Conservation (phyloP, 371 early-diverging fungal species). For the Zychaea mexicana region DNA sequence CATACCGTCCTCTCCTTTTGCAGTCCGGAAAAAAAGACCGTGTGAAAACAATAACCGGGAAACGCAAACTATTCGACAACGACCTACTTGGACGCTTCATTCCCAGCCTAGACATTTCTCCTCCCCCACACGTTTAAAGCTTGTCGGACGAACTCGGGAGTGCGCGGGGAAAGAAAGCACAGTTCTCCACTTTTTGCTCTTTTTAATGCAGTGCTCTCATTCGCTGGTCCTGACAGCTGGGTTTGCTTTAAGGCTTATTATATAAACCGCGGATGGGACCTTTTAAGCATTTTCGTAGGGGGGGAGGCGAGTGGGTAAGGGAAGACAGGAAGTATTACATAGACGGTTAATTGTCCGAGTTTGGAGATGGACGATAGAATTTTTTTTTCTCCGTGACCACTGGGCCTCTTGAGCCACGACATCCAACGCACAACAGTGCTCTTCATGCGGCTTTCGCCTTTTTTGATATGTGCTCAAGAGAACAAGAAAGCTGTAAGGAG, state of each 20-base stretch:
- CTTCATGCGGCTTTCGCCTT: not conserved
- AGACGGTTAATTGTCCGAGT: slow-evolving; percentile 9
- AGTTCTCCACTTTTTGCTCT: not conserved
- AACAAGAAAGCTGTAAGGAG: no score
- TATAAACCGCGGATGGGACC: not conserved
- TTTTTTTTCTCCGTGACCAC: not conserved
- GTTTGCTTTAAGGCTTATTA: not conserved
- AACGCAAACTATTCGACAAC: no score
- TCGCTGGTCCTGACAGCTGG: slow-evolving; percentile 1
- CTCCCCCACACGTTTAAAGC: slow-evolving; percentile 4
- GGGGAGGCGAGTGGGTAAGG: not conserved
- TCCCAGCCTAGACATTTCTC: not conserved
- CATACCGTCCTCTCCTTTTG: not conserved
- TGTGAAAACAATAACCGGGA: slow-evolving; percentile 9
- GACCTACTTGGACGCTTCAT: no score
- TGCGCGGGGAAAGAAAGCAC: not conserved
- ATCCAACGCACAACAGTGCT: not conserved
- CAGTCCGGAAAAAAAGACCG: slow-evolving; percentile 1
- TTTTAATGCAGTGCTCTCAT: not conserved
- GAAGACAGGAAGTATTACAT: not conserved
- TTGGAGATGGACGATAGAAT: no score
- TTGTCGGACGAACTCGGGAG: slow-evolving; percentile 11
- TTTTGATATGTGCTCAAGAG: no score
- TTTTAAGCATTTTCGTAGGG: not conserved
- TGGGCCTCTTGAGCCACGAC: not conserved